A percentile compares a stretch with the other conserved stretches of the same genome.
Evolutionary conservation across 495 filamentous ascomycete species (phyloP).

Genomic region (Lepraria neglecta): DNA sequence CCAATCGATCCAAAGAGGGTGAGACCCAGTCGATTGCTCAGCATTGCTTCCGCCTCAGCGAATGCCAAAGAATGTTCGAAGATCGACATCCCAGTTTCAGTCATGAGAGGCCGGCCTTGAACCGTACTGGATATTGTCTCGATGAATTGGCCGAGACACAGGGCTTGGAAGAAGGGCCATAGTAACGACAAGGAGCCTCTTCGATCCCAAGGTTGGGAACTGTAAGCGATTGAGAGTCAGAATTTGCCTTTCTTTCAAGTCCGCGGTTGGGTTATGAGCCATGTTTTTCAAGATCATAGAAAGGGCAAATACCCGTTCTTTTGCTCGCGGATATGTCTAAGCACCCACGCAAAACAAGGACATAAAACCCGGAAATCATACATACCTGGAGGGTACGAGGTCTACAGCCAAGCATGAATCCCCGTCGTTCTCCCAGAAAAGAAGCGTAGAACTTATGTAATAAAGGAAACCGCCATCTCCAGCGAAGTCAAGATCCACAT

Average conservation of each 20-base stretch:
- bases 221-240: no score
- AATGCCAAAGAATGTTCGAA: constrained; percentile 96
- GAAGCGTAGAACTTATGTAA: constrained; percentile 55
- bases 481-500: constrained; percentile 64
- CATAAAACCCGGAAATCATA: no score
- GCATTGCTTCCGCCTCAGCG: constrained; percentile 85
- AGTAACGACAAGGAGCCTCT: constrained; percentile 73
- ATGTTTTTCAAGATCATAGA: no score
- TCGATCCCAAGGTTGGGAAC: constrained; percentile 32
- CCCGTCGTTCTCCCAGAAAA: constrained; percentile 61
- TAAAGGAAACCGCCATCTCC: constrained; percentile 64
- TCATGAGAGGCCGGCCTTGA: constrained; percentile 70
- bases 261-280: no score
- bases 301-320: no score
- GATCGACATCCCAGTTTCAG: constrained; percentile 92
- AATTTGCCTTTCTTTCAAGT: no score
- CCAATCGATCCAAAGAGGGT: constrained; percentile 51
- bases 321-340: no score
- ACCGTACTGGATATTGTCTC: constrained; percentile 82
- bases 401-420: constrained; percentile 63
- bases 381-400: constrained; percentile 48
- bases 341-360: no score
- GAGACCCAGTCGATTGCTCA: constrained; percentile 67
- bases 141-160: constrained; percentile 80
- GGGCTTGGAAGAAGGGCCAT: constrained; percentile 79